These are phyloP conservation scores for Cyberlindnera galapagoensis DNA, from an alignment of 805 yeast species.

Conservation along the genomic window DNA sequence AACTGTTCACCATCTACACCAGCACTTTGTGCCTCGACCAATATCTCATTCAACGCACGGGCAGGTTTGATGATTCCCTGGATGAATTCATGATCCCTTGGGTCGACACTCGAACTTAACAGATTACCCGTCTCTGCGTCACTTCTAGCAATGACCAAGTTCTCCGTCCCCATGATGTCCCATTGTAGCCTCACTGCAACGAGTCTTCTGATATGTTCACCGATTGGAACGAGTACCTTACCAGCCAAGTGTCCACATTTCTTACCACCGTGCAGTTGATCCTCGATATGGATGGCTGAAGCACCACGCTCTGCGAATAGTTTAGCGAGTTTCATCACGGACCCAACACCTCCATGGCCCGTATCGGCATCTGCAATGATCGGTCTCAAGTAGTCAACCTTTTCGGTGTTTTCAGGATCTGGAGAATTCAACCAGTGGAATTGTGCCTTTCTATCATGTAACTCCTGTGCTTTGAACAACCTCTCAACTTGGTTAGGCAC, in stretches of 20 bases:
- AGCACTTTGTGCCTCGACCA: conserved; percentile 36
- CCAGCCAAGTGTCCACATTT: conserved; percentile 62
- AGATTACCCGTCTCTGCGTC: conserved; percentile 52
- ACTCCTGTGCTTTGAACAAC: conserved; percentile 48
- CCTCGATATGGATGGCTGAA: conserved; percentile 60
- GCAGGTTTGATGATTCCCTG: conserved; percentile 37
- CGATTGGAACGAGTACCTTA: conserved; percentile 53
- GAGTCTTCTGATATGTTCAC: conserved; percentile 47
- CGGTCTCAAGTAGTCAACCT: conserved; percentile 50
- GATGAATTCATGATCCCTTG: conserved; percentile 50
- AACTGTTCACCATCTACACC: conserved; percentile 32
- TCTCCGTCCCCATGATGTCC: conserved; percentile 57
- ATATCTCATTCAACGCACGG: conserved; percentile 38
- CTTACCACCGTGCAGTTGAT: conserved; percentile 60
- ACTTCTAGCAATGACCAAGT: conserved; percentile 53
- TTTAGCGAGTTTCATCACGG: conserved; percentile 61
- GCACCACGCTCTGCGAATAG: conserved; percentile 63
- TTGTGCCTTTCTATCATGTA: conserved; percentile 48
- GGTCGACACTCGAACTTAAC: conserved; percentile 45
- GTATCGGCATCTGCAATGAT: conserved; percentile 64
- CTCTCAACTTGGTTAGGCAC: conserved; percentile 64
- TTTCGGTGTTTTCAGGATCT: conserved; percentile 13
- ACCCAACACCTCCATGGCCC: conserved; percentile 57
- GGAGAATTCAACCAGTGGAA: conserved; percentile 30
- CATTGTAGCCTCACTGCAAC: conserved; percentile 56